These are phyloP conservation scores for Chlamydomonas sp. DNA, from an alignment of 139 green algal species.

Conservation along the genomic window DNA sequence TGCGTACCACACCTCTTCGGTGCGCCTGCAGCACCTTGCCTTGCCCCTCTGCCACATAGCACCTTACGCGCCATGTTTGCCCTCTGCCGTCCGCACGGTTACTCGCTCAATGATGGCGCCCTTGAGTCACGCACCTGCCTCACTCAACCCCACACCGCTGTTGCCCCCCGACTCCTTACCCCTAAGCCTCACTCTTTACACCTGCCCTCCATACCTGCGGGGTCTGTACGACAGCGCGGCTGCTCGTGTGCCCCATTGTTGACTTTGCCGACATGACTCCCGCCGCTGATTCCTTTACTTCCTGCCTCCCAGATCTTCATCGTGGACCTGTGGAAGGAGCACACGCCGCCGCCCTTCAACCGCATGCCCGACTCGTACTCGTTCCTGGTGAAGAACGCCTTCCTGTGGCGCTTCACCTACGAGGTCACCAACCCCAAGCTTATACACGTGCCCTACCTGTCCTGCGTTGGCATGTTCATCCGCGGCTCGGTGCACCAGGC, in stretches of 20 bases:
- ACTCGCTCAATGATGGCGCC: too few species aligned
- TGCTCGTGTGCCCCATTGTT: too few species aligned
- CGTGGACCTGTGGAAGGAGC: constrained; percentile 95
- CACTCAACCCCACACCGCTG: neutral
- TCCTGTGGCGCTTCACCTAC: constrained; percentile 82
- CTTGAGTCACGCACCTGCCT: neutral
- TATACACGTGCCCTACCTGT: constrained; percentile 81
- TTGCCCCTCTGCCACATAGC: too few species aligned
- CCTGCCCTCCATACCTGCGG: too few species aligned
- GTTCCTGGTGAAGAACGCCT: constrained; percentile 90
- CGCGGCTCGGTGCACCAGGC: constrained; percentile 43
- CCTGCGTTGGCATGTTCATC: constrained; percentile 52
- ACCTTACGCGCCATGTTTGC: too few species aligned
- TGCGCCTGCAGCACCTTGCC: too few species aligned
- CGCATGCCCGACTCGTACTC: constrained; percentile 91
- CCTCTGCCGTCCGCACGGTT: too few species aligned
- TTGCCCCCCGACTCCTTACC: neutral
- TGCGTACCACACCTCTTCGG: too few species aligned
- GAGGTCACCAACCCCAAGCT: constrained; percentile 59
- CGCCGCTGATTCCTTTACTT: neutral
- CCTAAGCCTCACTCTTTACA: neutral
- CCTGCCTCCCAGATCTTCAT: constrained; percentile 78
- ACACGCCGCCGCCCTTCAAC: constrained; percentile 92
- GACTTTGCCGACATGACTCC: neutral
- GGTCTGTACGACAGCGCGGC: too few species aligned